Percentiles rank a stretch among this genome's conserved stretches.
Conservation (phyloP, 495 filamentous ascomycete genomes). For the Podospora tetraspora region DNA sequence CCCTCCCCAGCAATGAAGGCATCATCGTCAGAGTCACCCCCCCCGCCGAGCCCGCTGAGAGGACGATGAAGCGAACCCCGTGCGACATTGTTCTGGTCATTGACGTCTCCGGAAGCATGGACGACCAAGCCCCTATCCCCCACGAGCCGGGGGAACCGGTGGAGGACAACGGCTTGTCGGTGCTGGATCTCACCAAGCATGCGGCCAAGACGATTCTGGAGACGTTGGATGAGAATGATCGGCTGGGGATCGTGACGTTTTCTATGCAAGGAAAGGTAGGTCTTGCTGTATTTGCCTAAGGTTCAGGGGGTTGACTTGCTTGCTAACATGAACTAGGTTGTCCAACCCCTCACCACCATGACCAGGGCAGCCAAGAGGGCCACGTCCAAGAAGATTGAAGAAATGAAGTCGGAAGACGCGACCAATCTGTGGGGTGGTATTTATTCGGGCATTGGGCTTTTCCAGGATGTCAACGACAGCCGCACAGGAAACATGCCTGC, state of each 20-base stretch:
- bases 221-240: slow-evolving; percentile 35
- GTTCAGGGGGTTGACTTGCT: neutral
- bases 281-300: neutral
- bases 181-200: slow-evolving; percentile 44
- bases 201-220: slow-evolving; percentile 41
- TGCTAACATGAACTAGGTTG: slow-evolving; percentile 22
- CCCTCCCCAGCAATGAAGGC: slow-evolving; percentile 24
- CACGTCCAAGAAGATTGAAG: slow-evolving; percentile 28
- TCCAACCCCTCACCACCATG: slow-evolving; percentile 37
- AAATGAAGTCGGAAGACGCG: slow-evolving; percentile 18
- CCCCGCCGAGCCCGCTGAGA: slow-evolving; percentile 24
- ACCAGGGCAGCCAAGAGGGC: slow-evolving; percentile 28
- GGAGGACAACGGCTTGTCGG: slow-evolving; percentile 35
- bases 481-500: slow-evolving; percentile 31
- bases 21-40: slow-evolving; percentile 37
- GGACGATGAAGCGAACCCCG: slow-evolving; percentile 26
- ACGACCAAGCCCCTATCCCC: slow-evolving; percentile 26
- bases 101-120: slow-evolving; percentile 45
- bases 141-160: slow-evolving; percentile 21
- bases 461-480: slow-evolving; percentile 14
- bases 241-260: slow-evolving; percentile 46
- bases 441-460: slow-evolving; percentile 31
- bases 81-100: slow-evolving; percentile 46
- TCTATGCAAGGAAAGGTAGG: slow-evolving; percentile 21
- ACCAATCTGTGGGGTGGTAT: slow-evolving; percentile 46